Percentiles rank a stretch among this genome's conserved stretches.
Conservation (phyloP, 257 asterid species). For the Apocynum venetum region DNA sequence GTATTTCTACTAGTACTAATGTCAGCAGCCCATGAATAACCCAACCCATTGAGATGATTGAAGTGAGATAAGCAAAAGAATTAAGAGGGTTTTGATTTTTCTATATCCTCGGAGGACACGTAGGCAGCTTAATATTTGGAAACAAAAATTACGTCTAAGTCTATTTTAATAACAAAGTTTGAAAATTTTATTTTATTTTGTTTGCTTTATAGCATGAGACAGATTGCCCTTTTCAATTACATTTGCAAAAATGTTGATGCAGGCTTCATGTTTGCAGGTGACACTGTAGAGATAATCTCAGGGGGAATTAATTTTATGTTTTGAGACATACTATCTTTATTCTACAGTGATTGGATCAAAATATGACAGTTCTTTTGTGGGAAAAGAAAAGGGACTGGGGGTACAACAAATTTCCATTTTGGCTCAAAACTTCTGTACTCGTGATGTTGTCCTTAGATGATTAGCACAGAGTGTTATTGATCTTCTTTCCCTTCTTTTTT, state of each 20-base stretch:
- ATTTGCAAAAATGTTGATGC: constrained; percentile 52
- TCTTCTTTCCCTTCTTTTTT: constrained; percentile 47
- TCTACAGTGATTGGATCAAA: constrained; percentile 42
- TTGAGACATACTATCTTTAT: constrained; percentile 53
- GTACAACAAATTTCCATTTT: constrained; percentile 38
- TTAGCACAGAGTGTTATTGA: constrained; percentile 57
- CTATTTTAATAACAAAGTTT: too few species aligned
- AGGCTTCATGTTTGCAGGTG: constrained; percentile 61
- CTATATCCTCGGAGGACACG: too few species aligned
- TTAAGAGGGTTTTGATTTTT: too few species aligned
- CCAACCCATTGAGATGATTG: too few species aligned
- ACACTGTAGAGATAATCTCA: constrained; percentile 65
- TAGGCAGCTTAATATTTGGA: too few species aligned
- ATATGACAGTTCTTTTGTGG: constrained; percentile 13
- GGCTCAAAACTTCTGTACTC: constrained; percentile 62
- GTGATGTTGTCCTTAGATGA: constrained; percentile 45
- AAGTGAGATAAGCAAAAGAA: too few species aligned
- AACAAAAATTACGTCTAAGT: too few species aligned
- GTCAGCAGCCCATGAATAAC: too few species aligned
- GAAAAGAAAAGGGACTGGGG: constrained; percentile 37
- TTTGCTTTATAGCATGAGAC: constrained; percentile 35
- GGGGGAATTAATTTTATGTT: constrained; percentile 59
- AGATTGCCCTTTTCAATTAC: constrained; percentile 50
- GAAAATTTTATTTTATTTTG: too few species aligned
- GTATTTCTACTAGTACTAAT: too few species aligned